phyloP scores from a whole-genome alignment of 169 alveolate species.

The Cyclospora cayetanensis region DNA sequence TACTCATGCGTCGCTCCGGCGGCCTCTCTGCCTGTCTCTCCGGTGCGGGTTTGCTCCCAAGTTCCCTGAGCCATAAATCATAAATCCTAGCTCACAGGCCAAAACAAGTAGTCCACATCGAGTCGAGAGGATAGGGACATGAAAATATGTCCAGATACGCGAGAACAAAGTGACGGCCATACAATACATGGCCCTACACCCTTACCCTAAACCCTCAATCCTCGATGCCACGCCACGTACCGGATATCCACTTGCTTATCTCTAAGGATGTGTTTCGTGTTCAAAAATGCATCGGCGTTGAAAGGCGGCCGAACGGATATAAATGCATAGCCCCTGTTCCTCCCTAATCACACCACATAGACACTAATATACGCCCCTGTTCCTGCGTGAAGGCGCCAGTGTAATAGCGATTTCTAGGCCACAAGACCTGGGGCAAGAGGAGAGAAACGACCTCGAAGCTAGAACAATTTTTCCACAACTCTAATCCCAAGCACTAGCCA shows the following conservation, averaged over 20 bases:
- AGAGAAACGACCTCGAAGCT: not conserved
- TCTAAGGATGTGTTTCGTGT: slow-evolving; percentile 36
- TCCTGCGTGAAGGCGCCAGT: not conserved
- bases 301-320: slow-evolving; percentile 46
- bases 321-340: slow-evolving; percentile 49
- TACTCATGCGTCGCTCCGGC: slow-evolving; percentile 54
- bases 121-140: no score
- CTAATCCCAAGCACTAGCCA: not conserved
- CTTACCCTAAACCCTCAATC: not conserved
- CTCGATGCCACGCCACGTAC: not conserved
- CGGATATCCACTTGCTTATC: slow-evolving; percentile 41
- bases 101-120: no score
- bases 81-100: not conserved
- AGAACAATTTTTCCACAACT: not conserved
- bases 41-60: slow-evolving; percentile 55
- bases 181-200: not conserved
- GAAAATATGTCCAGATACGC: no score
- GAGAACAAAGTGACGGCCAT: no score
- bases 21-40: slow-evolving; percentile 51
- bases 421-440: not conserved
- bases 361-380: not conserved
- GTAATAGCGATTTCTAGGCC: not conserved
- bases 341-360: not conserved
- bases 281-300: slow-evolving; percentile 31
- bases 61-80: slow-evolving; percentile 29